Conservation (phyloP, 2,329 filamentous ascomycete species). For the Monosporascus sp. region DNA sequence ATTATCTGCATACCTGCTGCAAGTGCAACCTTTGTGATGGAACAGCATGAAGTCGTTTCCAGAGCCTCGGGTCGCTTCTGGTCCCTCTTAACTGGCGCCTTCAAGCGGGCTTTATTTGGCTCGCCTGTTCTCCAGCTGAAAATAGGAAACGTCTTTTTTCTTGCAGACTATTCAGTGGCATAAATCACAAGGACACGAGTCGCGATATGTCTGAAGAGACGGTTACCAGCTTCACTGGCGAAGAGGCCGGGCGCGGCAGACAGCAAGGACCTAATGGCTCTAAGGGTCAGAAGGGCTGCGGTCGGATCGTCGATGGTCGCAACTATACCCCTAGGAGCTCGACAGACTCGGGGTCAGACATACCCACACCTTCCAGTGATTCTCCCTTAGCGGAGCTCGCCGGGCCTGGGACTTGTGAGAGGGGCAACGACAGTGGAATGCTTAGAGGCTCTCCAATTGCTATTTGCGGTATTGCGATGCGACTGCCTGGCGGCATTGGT, state of each 20-base stretch:
- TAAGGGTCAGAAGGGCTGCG: neutral
- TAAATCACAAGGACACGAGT: too few species aligned
- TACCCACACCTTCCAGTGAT: neutral
- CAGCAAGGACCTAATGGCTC: neutral
- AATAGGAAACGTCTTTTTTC: too few species aligned
- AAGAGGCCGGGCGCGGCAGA: neutral
- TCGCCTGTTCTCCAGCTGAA: neutral
- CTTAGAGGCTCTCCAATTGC: constrained; percentile 9
- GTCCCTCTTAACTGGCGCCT: neutral
- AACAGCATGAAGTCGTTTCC: neutral
- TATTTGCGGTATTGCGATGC: constrained; percentile 18
- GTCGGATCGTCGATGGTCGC: neutral
- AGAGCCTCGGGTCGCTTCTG: neutral
- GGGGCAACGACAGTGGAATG: neutral
- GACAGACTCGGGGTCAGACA: neutral
- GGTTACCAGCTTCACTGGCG: neutral
- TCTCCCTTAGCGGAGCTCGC: neutral
- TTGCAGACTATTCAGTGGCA: too few species aligned
- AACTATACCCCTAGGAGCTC: neutral
- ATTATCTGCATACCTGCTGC: neutral
- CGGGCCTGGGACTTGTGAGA: neutral
- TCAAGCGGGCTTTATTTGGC: neutral
- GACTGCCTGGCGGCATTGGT: constrained; percentile 20
- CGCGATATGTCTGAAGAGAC: neutral
- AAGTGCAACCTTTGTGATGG: neutral